Evolutionary conservation across 192 early-diverging fungal species (phyloP), one percentile per base, ranked within the genome.

Genomic region (Cladochytrium replicatum): DNA sequence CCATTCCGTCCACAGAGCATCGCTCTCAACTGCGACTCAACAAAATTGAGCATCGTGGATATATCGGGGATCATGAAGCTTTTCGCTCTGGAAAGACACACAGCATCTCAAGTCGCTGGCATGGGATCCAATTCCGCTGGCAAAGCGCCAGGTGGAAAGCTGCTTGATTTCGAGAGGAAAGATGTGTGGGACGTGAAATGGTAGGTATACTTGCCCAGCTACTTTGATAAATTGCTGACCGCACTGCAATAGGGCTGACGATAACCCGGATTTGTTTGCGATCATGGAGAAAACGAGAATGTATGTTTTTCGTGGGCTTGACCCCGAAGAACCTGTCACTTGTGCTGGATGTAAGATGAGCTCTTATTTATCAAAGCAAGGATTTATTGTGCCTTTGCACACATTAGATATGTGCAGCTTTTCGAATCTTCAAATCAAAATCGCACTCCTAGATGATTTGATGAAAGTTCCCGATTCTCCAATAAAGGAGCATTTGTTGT

Each of bases 111-210:
- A 22, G 17, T 4, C 40, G 40, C 40, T 41, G 5, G 13, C 4
- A 21, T n/a, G 6, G 26, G 24, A 37, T 32, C 4, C 4, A 28
- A 5, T 29, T 28, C 8, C 15, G 22, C 8, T 44, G 25, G 3
- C 7, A 15, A 54, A 43, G 29, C 19, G 29, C 17, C 17, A 5
- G 40, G 44, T 4, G 72, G 72, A 19, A 63, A 48, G 13, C 30
- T 79, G 23, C 41, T 74, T 19, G 66, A 73, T 2, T 67, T 79
- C 46, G 71, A 79, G 54, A 50, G 73, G 25, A 73, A 74, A 41
- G 77, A 79, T 58, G 77, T 79, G 1, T 79, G 77, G 72, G 73
- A 74, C 50, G 30, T 80, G 15, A 44, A 61, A 32, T 77, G 77
- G 77, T 72, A 37, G 29, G 46, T 11, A 22, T 17, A n/a, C 5